Evolutionary conservation across 2,329 filamentous ascomycete species (phyloP).

Genomic region (Beauveria pseudobassiana): DNA sequence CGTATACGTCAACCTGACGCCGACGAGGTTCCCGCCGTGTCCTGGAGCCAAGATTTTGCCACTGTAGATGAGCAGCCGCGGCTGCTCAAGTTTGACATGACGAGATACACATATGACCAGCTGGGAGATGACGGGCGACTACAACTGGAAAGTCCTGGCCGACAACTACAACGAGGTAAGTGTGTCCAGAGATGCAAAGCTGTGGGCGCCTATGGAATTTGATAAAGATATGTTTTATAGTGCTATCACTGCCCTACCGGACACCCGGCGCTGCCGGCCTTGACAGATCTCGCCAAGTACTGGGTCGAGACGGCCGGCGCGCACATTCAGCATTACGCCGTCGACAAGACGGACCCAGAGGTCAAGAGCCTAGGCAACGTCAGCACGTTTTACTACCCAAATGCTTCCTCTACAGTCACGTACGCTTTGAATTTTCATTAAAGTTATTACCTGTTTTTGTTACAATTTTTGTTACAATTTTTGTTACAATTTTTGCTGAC

Average conservation of each 20-base stretch:
- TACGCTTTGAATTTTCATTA: no score
- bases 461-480: no score
- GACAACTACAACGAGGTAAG: constrained; percentile 40
- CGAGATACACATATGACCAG: constrained; percentile 22
- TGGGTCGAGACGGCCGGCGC: constrained; percentile 39
- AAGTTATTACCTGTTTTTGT: neutral
- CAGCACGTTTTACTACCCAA: constrained; percentile 33
- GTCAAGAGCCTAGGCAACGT: constrained; percentile 27
- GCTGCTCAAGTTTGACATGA: constrained; percentile 19
- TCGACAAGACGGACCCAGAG: constrained; percentile 24
- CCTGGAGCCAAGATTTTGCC: constrained; percentile 36
- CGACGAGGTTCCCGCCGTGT: constrained; percentile 25
- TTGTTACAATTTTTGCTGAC: neutral
- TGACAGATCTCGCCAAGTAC: constrained; percentile 50
- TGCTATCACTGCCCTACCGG: constrained; percentile 48
- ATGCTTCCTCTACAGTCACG: constrained; percentile 31
- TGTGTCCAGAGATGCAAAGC: no score
- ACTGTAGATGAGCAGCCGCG: constrained; percentile 19
- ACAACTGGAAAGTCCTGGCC: constrained; percentile 33
- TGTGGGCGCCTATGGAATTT: no score
- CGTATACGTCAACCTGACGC: constrained; percentile 43
- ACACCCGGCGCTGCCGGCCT: constrained; percentile 48
- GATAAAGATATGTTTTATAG: neutral
- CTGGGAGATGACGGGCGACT: constrained; percentile 27
- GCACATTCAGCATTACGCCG: constrained; percentile 32